Conservation (phyloP, 768 basidiomycete genomes). For the Boletus vermiculosoides region DNA sequence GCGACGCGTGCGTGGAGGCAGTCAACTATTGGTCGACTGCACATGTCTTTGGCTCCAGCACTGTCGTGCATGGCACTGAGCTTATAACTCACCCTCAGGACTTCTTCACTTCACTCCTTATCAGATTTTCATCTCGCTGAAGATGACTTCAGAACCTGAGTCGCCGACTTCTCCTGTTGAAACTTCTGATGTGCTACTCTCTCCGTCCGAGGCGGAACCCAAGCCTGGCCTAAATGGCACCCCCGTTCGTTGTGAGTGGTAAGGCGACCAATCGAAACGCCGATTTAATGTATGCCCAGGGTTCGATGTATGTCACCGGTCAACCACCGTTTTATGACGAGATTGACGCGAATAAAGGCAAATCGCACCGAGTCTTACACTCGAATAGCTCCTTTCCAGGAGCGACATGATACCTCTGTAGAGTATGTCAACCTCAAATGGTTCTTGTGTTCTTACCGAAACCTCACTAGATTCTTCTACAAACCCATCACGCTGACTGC, state of each 20-base stretch:
- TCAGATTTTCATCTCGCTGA: not conserved
- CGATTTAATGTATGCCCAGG: slow-evolving; percentile 41
- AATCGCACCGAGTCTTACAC: slow-evolving; percentile 84
- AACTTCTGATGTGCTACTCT: slow-evolving; percentile 57
- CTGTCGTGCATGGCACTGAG: not conserved
- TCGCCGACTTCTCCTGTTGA: slow-evolving; percentile 48
- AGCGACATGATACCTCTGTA: slow-evolving; percentile 76
- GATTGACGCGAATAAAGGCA: slow-evolving; percentile 48
- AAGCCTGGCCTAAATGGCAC: slow-evolving; percentile 69
- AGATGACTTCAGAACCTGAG: slow-evolving; percentile 22
- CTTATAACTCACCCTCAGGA: not conserved
- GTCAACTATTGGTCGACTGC: slow-evolving; percentile 2
- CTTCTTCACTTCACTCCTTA: not conserved
- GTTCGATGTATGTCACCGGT: slow-evolving; percentile 70
- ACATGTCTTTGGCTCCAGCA: not conserved
- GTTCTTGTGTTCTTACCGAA: slow-evolving; percentile 2
- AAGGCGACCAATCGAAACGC: not conserved
- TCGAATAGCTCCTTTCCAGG: slow-evolving; percentile 79
- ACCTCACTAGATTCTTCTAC: slow-evolving; percentile 74
- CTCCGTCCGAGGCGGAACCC: slow-evolving; percentile 58
- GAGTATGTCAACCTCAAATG: slow-evolving; percentile 49
- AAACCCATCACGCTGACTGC: slow-evolving; percentile 79
- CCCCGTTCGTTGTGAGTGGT: slow-evolving; percentile 76
- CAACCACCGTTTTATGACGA: slow-evolving; percentile 7
- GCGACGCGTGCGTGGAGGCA: slow-evolving; percentile 9